Evolutionary conservation across 192 early-diverging fungal species (phyloP).

Genomic region (Chytriomyces hyalinus): DNA sequence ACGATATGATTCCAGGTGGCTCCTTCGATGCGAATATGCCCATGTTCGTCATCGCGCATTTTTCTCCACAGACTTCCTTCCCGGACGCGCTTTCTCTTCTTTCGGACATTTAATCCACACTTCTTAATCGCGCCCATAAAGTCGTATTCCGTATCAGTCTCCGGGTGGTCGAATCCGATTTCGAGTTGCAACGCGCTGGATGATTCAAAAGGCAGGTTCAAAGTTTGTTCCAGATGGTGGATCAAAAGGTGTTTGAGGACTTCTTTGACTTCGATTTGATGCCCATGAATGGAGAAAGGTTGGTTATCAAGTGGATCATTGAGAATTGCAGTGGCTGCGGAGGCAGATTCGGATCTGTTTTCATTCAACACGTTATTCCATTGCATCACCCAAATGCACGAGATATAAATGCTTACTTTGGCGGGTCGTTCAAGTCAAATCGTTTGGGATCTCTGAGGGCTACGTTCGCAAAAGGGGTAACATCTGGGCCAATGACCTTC

Average conservation of each 20-base stretch:
- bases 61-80: not conserved
- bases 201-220: conserved; percentile 45
- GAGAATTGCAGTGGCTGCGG: not conserved
- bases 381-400: not conserved
- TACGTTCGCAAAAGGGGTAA: not conserved
- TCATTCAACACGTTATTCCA: not conserved
- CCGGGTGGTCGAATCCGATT: conserved; percentile 57
- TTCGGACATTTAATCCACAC: conserved; percentile 60
- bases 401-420: not conserved
- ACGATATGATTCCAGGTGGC: conserved; percentile 45
- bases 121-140: conserved; percentile 65
- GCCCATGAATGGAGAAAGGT: not conserved
- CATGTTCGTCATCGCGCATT: conserved; percentile 25
- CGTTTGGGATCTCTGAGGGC: conserved; percentile 12
- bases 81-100: conserved; percentile 51
- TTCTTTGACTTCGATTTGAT: conserved; percentile 62
- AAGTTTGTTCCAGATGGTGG: conserved; percentile 38
- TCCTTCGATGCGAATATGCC: conserved; percentile 33
- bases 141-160: conserved; percentile 62
- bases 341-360: not conserved
- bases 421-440: not conserved
- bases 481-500: not conserved
- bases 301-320: conserved; percentile 6
- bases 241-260: conserved; percentile 56
- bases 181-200: conserved; percentile 59